phyloP scores from a whole-genome alignment of 163 green algal species.

The Prototheca wickerhamii region DNA sequence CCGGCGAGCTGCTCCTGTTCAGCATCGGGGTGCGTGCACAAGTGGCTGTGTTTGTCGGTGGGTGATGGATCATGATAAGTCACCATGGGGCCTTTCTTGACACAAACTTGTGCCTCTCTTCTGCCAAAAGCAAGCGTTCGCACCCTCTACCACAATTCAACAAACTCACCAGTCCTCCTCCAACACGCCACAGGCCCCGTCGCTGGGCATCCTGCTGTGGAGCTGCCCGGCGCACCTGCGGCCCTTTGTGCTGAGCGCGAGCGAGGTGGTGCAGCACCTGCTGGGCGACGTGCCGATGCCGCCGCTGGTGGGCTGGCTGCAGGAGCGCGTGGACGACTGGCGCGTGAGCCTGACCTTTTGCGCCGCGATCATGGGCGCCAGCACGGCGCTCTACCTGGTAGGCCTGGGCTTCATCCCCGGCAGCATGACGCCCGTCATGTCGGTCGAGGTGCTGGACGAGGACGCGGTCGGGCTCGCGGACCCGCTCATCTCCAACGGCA shows the following conservation, averaged over 20 bases:
- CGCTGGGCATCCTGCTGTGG: slow-evolving; percentile 35
- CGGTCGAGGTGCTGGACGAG: neutral
- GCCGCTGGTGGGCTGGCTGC: slow-evolving; percentile 36
- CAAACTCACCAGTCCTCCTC: neutral
- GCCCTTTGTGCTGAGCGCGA: slow-evolving; percentile 31
- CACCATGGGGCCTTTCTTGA: neutral
- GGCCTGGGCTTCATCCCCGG: too few relatives aligned
- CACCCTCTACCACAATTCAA: neutral
- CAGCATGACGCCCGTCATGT: neutral
- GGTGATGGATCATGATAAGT: neutral
- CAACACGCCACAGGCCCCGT: slow-evolving; percentile 4
- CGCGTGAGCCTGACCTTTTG: slow-evolving; percentile 47
- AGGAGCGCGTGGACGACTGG: slow-evolving; percentile 1
- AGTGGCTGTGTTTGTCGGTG: neutral
- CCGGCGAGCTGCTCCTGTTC: slow-evolving; percentile 13
- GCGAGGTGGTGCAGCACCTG: slow-evolving; percentile 40
- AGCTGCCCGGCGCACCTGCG: slow-evolving; percentile 28
- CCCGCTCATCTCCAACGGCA: neutral
- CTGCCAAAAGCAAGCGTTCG: too few relatives aligned
- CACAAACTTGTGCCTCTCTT: too few relatives aligned
- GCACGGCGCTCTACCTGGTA: neutral
- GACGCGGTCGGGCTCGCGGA: neutral
- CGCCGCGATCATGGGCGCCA: slow-evolving; percentile 1
- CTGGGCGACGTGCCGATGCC: slow-evolving; percentile 52
- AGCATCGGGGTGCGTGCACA: neutral